Percentiles rank a stretch among this genome's conserved stretches.
These are phyloP conservation scores for Penicillium sp. DNA, from an alignment of 2,329 filamentous ascomycete genomes.

Conservation along the genomic window DNA sequence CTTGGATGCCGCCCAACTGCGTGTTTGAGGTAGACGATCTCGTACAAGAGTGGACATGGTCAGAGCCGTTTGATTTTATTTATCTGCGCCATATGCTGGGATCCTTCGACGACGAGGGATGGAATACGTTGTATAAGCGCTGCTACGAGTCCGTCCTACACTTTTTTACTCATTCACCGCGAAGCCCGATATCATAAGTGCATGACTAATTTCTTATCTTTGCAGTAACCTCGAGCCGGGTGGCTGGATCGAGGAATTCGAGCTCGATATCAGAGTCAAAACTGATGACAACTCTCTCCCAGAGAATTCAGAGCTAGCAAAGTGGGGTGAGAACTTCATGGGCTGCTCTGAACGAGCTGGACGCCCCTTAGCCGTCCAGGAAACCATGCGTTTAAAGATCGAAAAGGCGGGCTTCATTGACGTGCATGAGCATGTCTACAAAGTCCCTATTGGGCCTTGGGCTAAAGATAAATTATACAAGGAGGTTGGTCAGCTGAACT, in stretches of 20 bases:
- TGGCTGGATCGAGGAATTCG: slow-evolving; percentile 9
- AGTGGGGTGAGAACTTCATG: neutral
- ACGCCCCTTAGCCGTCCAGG: neutral
- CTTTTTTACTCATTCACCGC: neutral
- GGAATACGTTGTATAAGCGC: neutral
- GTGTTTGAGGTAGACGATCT: slow-evolving; percentile 5
- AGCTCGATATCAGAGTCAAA: neutral
- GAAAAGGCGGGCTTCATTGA: slow-evolving; percentile 7
- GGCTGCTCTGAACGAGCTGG: neutral
- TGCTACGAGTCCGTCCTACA: neutral
- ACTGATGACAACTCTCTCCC: neutral
- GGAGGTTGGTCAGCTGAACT: slow-evolving; percentile 4
- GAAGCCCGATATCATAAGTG: neutral
- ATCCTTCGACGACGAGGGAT: neutral
- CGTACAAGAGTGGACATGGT: slow-evolving; percentile 5
- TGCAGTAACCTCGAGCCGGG: neutral
- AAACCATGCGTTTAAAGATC: slow-evolving; percentile 1
- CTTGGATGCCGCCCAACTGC: slow-evolving; percentile 9
- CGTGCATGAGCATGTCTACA: neutral
- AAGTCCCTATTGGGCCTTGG: slow-evolving; percentile 8
- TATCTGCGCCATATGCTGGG: slow-evolving; percentile 4
- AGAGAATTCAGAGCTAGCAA: neutral
- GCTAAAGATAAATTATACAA: neutral
- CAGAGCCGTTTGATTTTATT: slow-evolving; percentile 6
- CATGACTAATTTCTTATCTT: neutral